Percentiles rank a stretch among this genome's conserved stretches.
phyloP scores from a whole-genome alignment of 148 eudicot genomes.

The Spergularia marina region DNA sequence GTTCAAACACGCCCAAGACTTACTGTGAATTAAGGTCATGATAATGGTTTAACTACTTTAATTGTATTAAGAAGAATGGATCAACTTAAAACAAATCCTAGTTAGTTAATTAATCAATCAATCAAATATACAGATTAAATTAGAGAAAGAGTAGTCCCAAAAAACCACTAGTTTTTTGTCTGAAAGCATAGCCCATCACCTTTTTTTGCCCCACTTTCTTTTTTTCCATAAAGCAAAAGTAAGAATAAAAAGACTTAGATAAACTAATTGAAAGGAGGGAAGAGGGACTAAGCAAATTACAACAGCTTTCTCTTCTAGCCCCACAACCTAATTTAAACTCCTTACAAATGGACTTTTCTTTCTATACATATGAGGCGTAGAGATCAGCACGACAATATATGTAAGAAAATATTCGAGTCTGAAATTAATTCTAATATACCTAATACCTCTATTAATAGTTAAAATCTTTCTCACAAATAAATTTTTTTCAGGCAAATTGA shows the following conservation, averaged over 20 bases:
- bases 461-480: slow-evolving; percentile 3
- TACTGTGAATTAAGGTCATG: too few relatives aligned
- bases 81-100: not conserved
- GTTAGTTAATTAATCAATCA: slow-evolving; percentile 22
- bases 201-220: slow-evolving; percentile 41
- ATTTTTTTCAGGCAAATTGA: not conserved
- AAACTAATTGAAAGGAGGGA: slow-evolving; percentile 30
- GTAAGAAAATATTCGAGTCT: too few relatives aligned
- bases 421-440: too few relatives aligned
- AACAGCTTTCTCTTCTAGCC: slow-evolving; percentile 22
- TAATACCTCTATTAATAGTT: not conserved
- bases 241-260: slow-evolving; percentile 30
- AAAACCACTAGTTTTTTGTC: slow-evolving; percentile 38
- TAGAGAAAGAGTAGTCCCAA: slow-evolving; percentile 25
- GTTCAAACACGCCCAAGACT: too few relatives aligned
- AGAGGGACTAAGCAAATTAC: slow-evolving; percentile 23
- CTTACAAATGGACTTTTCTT: not conserved
- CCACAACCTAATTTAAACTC: slow-evolving; percentile 23
- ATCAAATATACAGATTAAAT: slow-evolving; percentile 31
- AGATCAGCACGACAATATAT: too few relatives aligned
- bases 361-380: too few relatives aligned
- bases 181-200: slow-evolving; percentile 34
- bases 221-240: slow-evolving; percentile 57
- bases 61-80: too few relatives aligned
- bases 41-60: too few relatives aligned